A percentile compares a stretch with the other conserved stretches of the same genome.
Evolutionary conservation across 1,139 yeast species (phyloP).

Genomic region (Suhomyces panamericanus): DNA sequence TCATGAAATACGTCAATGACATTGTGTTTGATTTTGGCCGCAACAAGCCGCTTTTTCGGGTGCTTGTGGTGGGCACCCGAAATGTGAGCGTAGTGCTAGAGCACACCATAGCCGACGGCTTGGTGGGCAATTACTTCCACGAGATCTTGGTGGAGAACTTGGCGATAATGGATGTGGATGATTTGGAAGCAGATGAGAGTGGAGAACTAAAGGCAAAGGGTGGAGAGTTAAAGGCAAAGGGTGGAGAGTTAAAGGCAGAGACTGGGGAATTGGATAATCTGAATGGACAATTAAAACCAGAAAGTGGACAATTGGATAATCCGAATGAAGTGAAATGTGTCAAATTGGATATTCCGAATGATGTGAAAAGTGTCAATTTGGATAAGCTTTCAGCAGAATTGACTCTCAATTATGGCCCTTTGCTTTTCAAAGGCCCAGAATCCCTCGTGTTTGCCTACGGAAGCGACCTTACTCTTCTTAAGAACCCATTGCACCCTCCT

Average conservation of each 20-base stretch:
- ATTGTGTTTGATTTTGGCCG: conserved; percentile 26
- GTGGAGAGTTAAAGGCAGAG: conserved; percentile 12
- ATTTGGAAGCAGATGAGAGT: no score
- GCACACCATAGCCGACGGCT: conserved; percentile 46
- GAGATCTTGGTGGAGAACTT: conserved; percentile 36
- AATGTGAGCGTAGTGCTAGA: conserved; percentile 36
- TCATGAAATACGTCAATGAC: conserved; percentile 28
- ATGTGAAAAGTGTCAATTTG: no score
- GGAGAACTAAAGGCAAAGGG: no score
- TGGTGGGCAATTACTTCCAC: conserved; percentile 42
- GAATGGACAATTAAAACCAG: no score
- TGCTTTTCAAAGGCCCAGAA: conserved; percentile 10
- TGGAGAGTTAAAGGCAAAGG: conserved; percentile 12
- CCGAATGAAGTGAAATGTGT: no score
- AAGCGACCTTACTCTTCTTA: conserved; percentile 22
- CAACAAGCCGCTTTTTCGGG: conserved; percentile 33
- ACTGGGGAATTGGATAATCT: neutral
- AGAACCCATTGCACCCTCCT: conserved; percentile 37
- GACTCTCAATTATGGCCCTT: conserved; percentile 17
- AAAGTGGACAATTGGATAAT: no score
- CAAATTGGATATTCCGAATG: no score
- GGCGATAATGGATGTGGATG: conserved; percentile 19
- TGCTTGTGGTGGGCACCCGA: conserved; percentile 26
- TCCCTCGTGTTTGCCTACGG: conserved; percentile 24
- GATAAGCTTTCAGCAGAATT: conserved; percentile 1